These are phyloP conservation scores for Skeletonema marinoi DNA, from an alignment of 108 stramenopile species.

Conservation along the genomic window DNA sequence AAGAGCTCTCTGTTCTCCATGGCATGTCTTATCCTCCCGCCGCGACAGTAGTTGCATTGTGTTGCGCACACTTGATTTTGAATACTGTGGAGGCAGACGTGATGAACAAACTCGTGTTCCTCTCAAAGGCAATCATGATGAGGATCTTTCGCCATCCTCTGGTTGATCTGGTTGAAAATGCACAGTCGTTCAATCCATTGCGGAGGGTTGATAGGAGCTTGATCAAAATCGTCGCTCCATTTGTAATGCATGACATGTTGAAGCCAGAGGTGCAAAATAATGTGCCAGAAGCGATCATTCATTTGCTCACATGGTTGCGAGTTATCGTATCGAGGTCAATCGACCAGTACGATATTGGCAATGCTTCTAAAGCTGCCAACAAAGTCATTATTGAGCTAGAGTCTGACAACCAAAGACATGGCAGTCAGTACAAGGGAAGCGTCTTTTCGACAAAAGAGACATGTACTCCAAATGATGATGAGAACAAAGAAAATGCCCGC, in stretches of 20 bases:
- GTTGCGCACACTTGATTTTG: slow-evolving; percentile 28
- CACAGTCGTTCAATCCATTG: slow-evolving; percentile 20
- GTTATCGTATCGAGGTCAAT: background rate
- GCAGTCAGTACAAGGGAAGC: background rate
- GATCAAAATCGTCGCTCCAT: slow-evolving; percentile 22
- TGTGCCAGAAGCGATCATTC: slow-evolving; percentile 3
- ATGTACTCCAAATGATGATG: background rate
- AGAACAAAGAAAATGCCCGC: background rate
- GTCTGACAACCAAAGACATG: background rate
- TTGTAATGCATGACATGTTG: slow-evolving; percentile 30
- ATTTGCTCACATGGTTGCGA: slow-evolving; percentile 21
- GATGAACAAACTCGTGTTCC: slow-evolving; percentile 19
- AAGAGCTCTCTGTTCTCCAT: slow-evolving; percentile 1
- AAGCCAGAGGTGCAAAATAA: slow-evolving; percentile 1
- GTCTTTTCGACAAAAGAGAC: background rate
- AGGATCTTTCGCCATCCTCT: slow-evolving; percentile 28
- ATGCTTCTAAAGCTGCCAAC: slow-evolving; percentile 1
- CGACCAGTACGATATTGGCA: slow-evolving; percentile 4
- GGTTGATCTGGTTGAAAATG: background rate
- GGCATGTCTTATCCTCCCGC: slow-evolving; percentile 29
- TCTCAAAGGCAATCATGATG: slow-evolving; percentile 26
- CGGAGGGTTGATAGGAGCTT: slow-evolving; percentile 8
- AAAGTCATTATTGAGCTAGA: slow-evolving; percentile 19
- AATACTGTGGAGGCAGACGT: slow-evolving; percentile 13
- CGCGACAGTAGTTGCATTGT: slow-evolving; percentile 12